Conservation (phyloP, 202 grass and related monocot species). For the Elaeis oleifera region DNA sequence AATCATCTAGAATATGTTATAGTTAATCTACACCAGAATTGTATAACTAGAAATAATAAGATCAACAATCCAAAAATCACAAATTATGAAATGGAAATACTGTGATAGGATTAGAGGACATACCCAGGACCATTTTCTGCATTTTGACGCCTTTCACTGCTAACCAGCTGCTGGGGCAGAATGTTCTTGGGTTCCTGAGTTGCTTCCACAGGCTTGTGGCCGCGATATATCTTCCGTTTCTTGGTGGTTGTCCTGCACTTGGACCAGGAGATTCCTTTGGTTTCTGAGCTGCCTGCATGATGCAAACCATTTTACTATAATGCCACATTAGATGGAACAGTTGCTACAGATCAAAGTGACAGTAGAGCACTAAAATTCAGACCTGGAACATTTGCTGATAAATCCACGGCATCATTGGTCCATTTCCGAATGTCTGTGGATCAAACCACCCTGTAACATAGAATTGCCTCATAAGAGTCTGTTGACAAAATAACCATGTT, state of each 20-base stretch:
- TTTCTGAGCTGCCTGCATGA: slow-evolving; percentile 39
- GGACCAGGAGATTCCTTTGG: slow-evolving; percentile 39
- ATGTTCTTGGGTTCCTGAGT: slow-evolving; percentile 42
- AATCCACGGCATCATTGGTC: slow-evolving; percentile 71
- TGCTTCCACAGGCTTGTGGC: slow-evolving; percentile 42
- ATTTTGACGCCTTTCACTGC: slow-evolving; percentile 8
- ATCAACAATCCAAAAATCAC: too few species aligned
- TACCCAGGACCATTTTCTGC: too few species aligned
- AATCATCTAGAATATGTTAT: too few species aligned
- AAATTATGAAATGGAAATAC: too few species aligned
- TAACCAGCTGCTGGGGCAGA: slow-evolving; percentile 42
- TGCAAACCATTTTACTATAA: too few species aligned
- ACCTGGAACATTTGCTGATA: slow-evolving; percentile 92
- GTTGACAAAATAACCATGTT: too few species aligned
- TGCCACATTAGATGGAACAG: not conserved
- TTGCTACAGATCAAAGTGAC: slow-evolving; percentile 7
- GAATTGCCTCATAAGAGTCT: not conserved
- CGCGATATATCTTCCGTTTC: slow-evolving; percentile 46
- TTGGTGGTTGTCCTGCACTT: slow-evolving; percentile 44
- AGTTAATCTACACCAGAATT: too few species aligned
- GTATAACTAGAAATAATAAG: too few species aligned
- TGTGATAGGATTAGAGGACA: too few species aligned
- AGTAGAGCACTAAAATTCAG: slow-evolving; percentile 12
- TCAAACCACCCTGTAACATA: slow-evolving; percentile 68
- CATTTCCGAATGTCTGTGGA: slow-evolving; percentile 80